A percentile compares a stretch with the other conserved stretches of the same genome.
These are phyloP conservation scores for Croton setiger DNA, from an alignment of 441 rosid genomes.

Conservation along the genomic window DNA sequence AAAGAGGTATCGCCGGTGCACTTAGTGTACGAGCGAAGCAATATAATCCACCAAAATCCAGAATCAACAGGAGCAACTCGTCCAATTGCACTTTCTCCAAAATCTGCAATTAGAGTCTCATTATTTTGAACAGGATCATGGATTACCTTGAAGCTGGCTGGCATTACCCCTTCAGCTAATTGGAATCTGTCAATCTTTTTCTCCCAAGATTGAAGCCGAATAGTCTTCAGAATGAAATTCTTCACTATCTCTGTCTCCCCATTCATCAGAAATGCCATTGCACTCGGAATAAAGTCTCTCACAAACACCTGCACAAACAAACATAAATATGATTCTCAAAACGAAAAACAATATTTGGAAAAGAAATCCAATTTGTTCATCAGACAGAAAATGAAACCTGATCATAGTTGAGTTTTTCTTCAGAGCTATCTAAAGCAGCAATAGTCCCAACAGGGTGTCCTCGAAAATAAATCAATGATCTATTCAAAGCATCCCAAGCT, in stretches of 20 bases:
- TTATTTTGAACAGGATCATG: slow-evolving; percentile 75
- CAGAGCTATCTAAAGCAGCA: slow-evolving; percentile 76
- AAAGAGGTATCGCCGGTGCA: slow-evolving; percentile 81
- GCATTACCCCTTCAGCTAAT: slow-evolving; percentile 97
- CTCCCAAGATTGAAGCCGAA: slow-evolving; percentile 92
- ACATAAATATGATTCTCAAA: not conserved
- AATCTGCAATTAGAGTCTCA: slow-evolving; percentile 85
- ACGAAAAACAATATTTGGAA: not conserved
- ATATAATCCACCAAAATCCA: slow-evolving; percentile 96
- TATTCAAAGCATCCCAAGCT: slow-evolving; percentile 80
- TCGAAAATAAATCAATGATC: slow-evolving; percentile 62
- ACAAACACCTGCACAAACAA: slow-evolving; percentile 59
- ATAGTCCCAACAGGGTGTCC: slow-evolving; percentile 88
- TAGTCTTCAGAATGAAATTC: slow-evolving; percentile 82
- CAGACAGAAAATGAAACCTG: slow-evolving; percentile 44
- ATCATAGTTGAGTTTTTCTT: slow-evolving; percentile 80
- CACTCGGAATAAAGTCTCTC: slow-evolving; percentile 95
- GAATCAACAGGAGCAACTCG: slow-evolving; percentile 97
- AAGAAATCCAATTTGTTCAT: not conserved
- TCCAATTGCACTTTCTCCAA: slow-evolving; percentile 95
- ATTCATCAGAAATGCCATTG: slow-evolving; percentile 80
- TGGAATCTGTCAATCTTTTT: slow-evolving; percentile 91
- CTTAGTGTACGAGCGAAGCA: slow-evolving; percentile 87
- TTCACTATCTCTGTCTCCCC: slow-evolving; percentile 81
- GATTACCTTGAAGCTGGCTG: slow-evolving; percentile 89